phyloP scores from a whole-genome alignment of 2,329 filamentous ascomycete genomes.

The Cyphellophora attinorum region DNA sequence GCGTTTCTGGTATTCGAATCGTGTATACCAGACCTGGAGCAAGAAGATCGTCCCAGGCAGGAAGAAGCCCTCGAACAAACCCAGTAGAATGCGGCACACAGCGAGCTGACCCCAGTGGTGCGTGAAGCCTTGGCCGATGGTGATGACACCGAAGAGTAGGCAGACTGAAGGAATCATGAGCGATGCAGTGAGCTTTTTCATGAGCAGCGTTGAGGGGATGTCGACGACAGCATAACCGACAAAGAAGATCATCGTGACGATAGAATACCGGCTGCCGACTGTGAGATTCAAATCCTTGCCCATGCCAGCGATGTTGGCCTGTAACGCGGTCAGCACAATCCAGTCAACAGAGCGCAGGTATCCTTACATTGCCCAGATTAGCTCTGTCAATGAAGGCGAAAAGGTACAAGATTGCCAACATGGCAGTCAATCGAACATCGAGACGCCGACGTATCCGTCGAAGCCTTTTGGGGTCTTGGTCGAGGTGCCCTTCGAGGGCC shows the following conservation, averaged over 20 bases:
- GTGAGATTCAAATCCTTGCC: constrained; percentile 31
- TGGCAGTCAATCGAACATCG: constrained; percentile 5
- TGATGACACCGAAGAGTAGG: constrained; percentile 14
- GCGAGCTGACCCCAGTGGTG: constrained; percentile 10
- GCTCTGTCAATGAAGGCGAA: constrained; percentile 32
- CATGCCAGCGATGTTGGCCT: constrained; percentile 31
- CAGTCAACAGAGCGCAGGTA: not conserved
- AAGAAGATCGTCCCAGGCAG: constrained; percentile 7
- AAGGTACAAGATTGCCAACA: constrained; percentile 5
- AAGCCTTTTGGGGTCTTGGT: constrained; percentile 3
- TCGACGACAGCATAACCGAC: constrained; percentile 21
- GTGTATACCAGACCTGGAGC: constrained; percentile 22
- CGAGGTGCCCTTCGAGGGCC: not conserved
- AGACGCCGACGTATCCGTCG: constrained; percentile 4
- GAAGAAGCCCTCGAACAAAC: constrained; percentile 23
- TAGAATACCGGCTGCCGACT: constrained; percentile 25
- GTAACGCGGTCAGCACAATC: not conserved
- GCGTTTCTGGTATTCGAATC: constrained; percentile 26
- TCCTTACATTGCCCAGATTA: constrained; percentile 31
- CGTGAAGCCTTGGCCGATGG: constrained; percentile 25
- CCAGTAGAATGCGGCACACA: constrained; percentile 26
- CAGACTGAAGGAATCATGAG: constrained; percentile 18
- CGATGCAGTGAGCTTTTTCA: constrained; percentile 19
- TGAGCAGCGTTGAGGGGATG: constrained; percentile 21
- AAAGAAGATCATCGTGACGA: constrained; percentile 20